These are phyloP conservation scores for Aureobasidium sp. DNA, from an alignment of 2,329 filamentous ascomycete genomes.

Conservation along the genomic window DNA sequence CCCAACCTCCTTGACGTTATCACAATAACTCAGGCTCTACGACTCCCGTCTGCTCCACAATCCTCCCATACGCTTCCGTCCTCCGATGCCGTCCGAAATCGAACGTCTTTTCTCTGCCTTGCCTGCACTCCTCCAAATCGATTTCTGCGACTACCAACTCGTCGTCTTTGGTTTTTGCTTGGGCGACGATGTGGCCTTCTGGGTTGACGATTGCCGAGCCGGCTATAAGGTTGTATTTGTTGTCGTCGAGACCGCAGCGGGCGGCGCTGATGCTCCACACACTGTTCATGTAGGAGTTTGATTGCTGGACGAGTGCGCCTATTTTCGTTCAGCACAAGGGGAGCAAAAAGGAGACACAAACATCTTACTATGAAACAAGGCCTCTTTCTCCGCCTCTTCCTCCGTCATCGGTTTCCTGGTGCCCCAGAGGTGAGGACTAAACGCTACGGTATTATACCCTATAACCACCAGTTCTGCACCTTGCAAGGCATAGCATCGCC, in stretches of 20 bases:
- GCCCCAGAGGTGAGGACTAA: slow-evolving; percentile 42
- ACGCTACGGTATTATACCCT: slow-evolving; percentile 46
- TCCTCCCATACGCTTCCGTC: slow-evolving; percentile 38
- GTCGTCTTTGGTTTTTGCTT: slow-evolving; percentile 43
- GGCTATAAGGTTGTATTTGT: slow-evolving; percentile 44
- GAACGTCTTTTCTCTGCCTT: slow-evolving; percentile 44
- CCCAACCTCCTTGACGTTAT: background rate
- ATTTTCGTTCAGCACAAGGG: no score
- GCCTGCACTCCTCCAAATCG: slow-evolving; percentile 42
- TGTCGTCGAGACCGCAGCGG: slow-evolving; percentile 47
- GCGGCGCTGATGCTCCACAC: slow-evolving; percentile 46
- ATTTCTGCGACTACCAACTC: slow-evolving; percentile 48
- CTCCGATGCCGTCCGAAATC: slow-evolving; percentile 40
- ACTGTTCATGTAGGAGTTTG: slow-evolving; percentile 48
- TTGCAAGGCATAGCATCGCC: slow-evolving; percentile 47
- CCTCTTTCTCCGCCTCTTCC: slow-evolving; percentile 41
- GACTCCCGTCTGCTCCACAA: slow-evolving; percentile 38
- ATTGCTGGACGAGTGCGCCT: slow-evolving; percentile 48
- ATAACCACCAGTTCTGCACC: slow-evolving; percentile 44
- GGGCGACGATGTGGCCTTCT: slow-evolving; percentile 45
- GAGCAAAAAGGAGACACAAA: no score
- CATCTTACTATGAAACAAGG: slow-evolving; percentile 47
- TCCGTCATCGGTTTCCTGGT: slow-evolving; percentile 36
- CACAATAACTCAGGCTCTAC: slow-evolving; percentile 30
- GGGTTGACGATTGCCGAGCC: slow-evolving; percentile 44